phyloP scores from a whole-genome alignment of 345 rosid genomes.

The Sonneratia alba region DNA sequence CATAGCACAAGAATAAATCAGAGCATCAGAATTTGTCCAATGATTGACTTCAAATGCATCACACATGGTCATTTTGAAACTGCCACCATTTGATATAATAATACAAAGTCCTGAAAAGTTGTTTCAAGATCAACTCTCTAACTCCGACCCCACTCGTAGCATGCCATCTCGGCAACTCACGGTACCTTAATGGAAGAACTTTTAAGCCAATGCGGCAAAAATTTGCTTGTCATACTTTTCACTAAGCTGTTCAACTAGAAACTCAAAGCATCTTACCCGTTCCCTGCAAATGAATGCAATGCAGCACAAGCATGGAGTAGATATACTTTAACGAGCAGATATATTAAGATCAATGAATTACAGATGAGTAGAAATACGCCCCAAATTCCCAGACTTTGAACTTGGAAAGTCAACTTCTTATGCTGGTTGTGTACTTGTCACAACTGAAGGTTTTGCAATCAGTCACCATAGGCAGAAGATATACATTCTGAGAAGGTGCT shows the following conservation, averaged over 20 bases:
- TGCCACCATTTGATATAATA: neutral
- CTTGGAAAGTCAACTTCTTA: conserved; percentile 62
- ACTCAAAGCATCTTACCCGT: neutral
- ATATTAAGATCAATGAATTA: conserved; percentile 90
- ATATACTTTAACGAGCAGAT: conserved; percentile 81
- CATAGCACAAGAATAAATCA: neutral
- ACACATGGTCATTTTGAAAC: neutral
- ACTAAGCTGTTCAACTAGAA: neutral
- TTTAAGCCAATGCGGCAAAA: neutral
- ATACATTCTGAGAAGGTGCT: conserved; percentile 32
- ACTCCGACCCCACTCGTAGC: neutral
- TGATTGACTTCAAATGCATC: neutral
- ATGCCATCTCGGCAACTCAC: too few species aligned
- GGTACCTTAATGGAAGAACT: neutral
- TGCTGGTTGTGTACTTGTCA: conserved; percentile 25
- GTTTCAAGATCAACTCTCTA: neutral
- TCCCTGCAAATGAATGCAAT: neutral
- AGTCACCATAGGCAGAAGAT: conserved; percentile 24
- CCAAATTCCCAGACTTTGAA: conserved; percentile 98
- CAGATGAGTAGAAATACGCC: conserved; percentile 93
- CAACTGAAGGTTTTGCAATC: conserved; percentile 31
- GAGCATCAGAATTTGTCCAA: neutral
- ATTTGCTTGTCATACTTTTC: neutral
- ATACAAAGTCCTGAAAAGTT: neutral
- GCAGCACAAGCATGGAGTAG: neutral